Conservation (phyloP, 768 basidiomycete species). For the Fomitopsis serialis region DNA sequence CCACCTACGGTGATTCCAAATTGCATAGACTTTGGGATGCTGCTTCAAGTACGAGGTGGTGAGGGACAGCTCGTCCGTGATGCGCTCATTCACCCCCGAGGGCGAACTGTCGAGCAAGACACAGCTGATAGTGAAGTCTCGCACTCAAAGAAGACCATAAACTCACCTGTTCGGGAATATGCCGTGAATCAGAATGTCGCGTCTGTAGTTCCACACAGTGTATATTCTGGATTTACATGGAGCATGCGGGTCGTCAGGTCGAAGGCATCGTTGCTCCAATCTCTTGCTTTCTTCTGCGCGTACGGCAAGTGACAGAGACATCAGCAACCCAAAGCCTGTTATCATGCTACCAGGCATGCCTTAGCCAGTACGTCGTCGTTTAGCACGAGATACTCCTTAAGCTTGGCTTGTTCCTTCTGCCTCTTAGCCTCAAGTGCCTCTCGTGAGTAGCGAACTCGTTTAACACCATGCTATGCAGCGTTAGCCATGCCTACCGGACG, state of each 20-base stretch:
- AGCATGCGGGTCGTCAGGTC: slow-evolving; percentile 73
- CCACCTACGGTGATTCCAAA: slow-evolving; percentile 98
- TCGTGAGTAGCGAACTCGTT: slow-evolving; percentile 49
- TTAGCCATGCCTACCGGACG: not conserved
- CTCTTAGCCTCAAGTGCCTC: slow-evolving; percentile 64
- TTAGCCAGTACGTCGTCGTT: slow-evolving; percentile 57
- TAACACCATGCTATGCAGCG: slow-evolving; percentile 57
- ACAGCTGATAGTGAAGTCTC: not conserved
- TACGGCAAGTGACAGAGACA: slow-evolving; percentile 1
- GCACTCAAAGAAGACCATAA: not conserved
- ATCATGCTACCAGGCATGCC: slow-evolving; percentile 32
- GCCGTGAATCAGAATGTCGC: slow-evolving; percentile 69
- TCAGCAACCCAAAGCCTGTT: too few species aligned
- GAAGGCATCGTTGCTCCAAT: slow-evolving; percentile 73
- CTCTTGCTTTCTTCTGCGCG: slow-evolving; percentile 58
- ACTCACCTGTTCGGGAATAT: slow-evolving; percentile 63
- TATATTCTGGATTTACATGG: slow-evolving; percentile 89
- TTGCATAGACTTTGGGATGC: slow-evolving; percentile 96
- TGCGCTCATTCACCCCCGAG: slow-evolving; percentile 53
- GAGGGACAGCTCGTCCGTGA: slow-evolving; percentile 71
- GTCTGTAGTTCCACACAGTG: slow-evolving; percentile 92
- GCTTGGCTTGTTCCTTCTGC: slow-evolving; percentile 67
- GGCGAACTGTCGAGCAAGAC: slow-evolving; percentile 46
- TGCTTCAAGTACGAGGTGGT: slow-evolving; percentile 77
- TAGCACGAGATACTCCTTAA: slow-evolving; percentile 69